A percentile compares a stretch with the other conserved stretches of the same genome.
phyloP scores from a whole-genome alignment of 192 early-diverging fungal genomes.

The Irineochytrium annulatum region DNA sequence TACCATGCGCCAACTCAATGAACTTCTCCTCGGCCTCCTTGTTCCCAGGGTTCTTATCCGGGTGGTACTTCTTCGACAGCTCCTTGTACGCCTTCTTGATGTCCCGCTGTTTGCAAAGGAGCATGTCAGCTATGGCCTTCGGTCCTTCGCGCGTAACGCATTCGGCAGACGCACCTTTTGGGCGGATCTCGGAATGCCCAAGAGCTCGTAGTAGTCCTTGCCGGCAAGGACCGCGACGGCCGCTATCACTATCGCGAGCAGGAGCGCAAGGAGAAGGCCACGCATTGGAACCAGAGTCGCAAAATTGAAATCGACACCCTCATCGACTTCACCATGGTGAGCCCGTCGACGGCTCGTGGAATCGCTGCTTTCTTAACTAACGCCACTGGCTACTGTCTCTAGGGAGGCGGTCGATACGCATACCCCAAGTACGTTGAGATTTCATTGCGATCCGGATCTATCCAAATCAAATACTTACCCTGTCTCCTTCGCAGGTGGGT shows the following conservation, averaged over 20 bases:
- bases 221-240: slow-evolving; percentile 33
- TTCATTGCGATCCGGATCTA: too few species aligned
- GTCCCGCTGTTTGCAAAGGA: slow-evolving; percentile 46
- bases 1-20: slow-evolving; percentile 79
- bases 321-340: too few species aligned
- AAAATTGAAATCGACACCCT: too few species aligned
- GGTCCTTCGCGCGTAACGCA: not conserved
- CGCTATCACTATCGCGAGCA: slow-evolving; percentile 22
- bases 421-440: too few species aligned
- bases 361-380: too few species aligned
- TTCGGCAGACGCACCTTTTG: slow-evolving; percentile 36
- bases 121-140: not conserved
- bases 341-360: too few species aligned
- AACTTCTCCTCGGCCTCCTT: slow-evolving; percentile 83
- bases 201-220: slow-evolving; percentile 81
- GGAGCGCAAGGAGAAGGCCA: not conserved
- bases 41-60: slow-evolving; percentile 69
- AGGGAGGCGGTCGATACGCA: slow-evolving; percentile 40
- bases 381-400: too few species aligned
- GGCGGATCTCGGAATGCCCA: slow-evolving; percentile 79
- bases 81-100: slow-evolving; percentile 95
- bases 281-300: too few species aligned
- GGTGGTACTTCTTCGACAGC: slow-evolving; percentile 73
- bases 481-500: too few species aligned
- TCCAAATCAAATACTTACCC: too few species aligned